Evolutionary conservation across 2,329 filamentous ascomycete species (phyloP).

Genomic region (Fusarium burgessii): DNA sequence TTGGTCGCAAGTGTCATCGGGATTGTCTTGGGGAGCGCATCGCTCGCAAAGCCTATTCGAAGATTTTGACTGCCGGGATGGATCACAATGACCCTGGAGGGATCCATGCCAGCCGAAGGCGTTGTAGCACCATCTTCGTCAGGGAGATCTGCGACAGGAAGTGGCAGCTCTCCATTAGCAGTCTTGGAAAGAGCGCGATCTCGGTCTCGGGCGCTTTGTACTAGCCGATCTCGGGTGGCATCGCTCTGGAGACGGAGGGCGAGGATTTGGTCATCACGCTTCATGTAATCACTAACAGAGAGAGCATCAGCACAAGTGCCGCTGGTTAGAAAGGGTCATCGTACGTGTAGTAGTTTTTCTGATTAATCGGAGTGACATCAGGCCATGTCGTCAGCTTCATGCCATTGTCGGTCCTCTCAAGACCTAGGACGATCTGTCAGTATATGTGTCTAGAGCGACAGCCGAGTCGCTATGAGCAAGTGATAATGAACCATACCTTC

Average conservation of each 20-base stretch:
- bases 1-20: conserved; percentile 92
- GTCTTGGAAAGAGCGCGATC: conserved; percentile 86
- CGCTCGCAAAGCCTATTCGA: conserved; percentile 93
- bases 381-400: conserved; percentile 97
- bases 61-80: conserved; percentile 96
- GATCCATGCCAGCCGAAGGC: conserved; percentile 72
- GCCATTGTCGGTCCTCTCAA: conserved; percentile 97
- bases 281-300: conserved; percentile 85
- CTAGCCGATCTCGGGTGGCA: conserved; percentile 83
- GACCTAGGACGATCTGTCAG: conserved; percentile 67
- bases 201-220: conserved; percentile 87
- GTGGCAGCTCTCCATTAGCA: conserved; percentile 73
- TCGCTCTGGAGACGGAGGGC: conserved; percentile 90
- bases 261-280: conserved; percentile 95
- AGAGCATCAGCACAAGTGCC: conserved; percentile 28
- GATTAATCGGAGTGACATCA: conserved; percentile 92
- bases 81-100: conserved; percentile 93
- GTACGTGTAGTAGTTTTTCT: conserved; percentile 99
- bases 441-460: conserved; percentile 31
- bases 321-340: background rate
- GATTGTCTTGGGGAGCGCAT: conserved; percentile 92
- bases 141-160: conserved; percentile 69
- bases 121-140: conserved; percentile 68
- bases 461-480: conserved; percentile 13
- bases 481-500: conserved; percentile 60